Percentiles rank a stretch among this genome's conserved stretches.
These are phyloP conservation scores for Tolypocladium ophioglossoides DNA, from an alignment of 2,329 filamentous ascomycete species.

Conservation along the genomic window DNA sequence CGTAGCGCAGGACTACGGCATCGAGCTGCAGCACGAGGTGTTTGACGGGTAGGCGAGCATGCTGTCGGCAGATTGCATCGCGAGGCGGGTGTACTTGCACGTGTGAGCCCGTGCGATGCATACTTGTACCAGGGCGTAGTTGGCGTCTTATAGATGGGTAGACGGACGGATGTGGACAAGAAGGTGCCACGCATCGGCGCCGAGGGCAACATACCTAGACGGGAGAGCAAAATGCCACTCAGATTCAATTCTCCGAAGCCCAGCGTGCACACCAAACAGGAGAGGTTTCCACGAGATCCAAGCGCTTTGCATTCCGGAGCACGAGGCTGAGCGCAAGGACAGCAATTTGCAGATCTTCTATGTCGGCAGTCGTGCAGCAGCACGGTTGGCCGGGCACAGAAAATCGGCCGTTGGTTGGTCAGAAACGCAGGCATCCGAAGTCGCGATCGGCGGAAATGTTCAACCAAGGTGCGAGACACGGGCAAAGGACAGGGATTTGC, in stretches of 20 bases:
- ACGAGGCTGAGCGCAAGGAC: background rate
- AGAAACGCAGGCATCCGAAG: background rate
- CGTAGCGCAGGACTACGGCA: slow-evolving; percentile 83
- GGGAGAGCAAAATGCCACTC: background rate
- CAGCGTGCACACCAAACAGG: too few relatives aligned
- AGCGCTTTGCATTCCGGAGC: background rate
- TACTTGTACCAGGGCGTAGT: background rate
- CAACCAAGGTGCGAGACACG: background rate
- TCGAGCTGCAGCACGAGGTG: slow-evolving; percentile 79
- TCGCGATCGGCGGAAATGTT: background rate
- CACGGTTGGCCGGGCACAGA: background rate
- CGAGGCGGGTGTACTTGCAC: background rate
- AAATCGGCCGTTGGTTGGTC: background rate
- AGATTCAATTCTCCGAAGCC: too few relatives aligned
- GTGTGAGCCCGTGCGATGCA: background rate
- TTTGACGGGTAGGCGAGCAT: slow-evolving; percentile 60
- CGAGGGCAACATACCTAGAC: background rate
- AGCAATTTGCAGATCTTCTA: background rate
- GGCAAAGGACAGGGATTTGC: background rate
- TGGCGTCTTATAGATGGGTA: background rate
- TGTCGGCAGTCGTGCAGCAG: background rate
- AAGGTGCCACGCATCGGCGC: background rate
- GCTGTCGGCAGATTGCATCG: background rate
- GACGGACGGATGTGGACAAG: background rate
- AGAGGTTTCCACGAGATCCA: background rate